Base-by-base conservation (phyloP, 2,329 filamentous ascomycete genomes). In the Sclerotinia nivalis region DNA sequence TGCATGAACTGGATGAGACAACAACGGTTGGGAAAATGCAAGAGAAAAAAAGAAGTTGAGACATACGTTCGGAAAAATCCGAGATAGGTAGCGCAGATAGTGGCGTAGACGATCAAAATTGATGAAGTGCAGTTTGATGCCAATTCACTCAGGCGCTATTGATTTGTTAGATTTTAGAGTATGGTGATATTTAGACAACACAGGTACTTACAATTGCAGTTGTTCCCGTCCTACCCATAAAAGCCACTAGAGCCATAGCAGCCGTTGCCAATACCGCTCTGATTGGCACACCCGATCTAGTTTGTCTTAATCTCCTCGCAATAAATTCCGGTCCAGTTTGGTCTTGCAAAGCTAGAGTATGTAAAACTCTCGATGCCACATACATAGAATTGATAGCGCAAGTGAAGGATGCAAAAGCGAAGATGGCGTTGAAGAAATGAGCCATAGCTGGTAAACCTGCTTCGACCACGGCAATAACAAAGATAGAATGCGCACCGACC, bases 241-340 rank as follows among this genome's bases (percentile, higher is more conserved):
- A 82, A 12, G 75, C 79, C 22, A 82, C 73, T 25, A 82, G 71
- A 78, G 80, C 80, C 70, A 82, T 72, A n/a, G 72, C 72, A 20
- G 75, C 79, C 20, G 80, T 82, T n/a, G 75, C 79, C n/a, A 81
- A 70, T 5, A 82, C 80, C 1, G 81, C 78, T 69, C 81, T 75
- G 10, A 81, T 73, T 0, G 81, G 81, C 8, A 82, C 81, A 13
- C 81, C 81, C 1, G 76, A 78, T 43, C 78, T 76, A 68, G 79
- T 81, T 59, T 78, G 75, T 52, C 78, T 76, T 50, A 82, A 69
- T 54, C 81, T 76, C 55, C 76, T 74, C 7, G 81, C 81, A 69
- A 82, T 81, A 66, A 80, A 82, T 66, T 81, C 80, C 2, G 80
- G 80, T 8, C 80, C 79, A 0, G 79, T 80, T 70, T 81, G 80